Evolutionary conservation across 352 stramenopile species (phyloP), one percentile per base, ranked within the genome.

Genomic region (Phytopythium helicoides): DNA sequence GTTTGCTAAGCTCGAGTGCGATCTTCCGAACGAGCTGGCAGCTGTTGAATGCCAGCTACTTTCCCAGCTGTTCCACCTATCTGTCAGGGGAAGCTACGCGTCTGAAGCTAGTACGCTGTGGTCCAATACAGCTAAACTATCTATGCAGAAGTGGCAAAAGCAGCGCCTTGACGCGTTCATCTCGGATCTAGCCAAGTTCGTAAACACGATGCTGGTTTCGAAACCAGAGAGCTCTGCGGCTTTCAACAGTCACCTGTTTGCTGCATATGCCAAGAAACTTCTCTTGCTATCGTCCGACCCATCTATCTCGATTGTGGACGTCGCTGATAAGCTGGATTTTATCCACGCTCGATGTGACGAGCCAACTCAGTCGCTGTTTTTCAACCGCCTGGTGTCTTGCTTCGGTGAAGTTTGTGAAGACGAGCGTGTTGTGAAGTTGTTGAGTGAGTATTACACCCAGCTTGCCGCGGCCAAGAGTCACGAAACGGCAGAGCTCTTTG

Each of bases 391-490:
- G 19, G 48, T 94, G 41, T 62, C 56, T 8, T 67, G 62, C 15
- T 46, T 94, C 10, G 75, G 66, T 10, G 76, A 88, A 22, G 51
- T 88, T 1, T 89, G 76, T 19, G 79, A 89, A 25, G 68, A 79
- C 42, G 69, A 86, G 34, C 48, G 70, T 34, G 49, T 68, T 12
- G 62, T 74, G 0, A 26, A 49, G 19, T 42, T 72, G 0, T 51
- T 90, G 3, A 56, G 64, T 19, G 45, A 28, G 2, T 90, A 81
- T 47, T 80, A 87, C 14, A 58, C 55, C 7, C 56, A 66, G 7
- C 47, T 89, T 18, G 52, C 35, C 19, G 55, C 18, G 36, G n/a
- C 44, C 0, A 37, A 71, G 44, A 58, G 75, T 42, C 26, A 46
- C 11, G 54, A 47, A 31, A 66, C 58, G 5, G 53, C 74, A 12